phyloP scores from a whole-genome alignment of 2,329 filamentous ascomycete genomes.

The Neofusicoccum sp. region DNA sequence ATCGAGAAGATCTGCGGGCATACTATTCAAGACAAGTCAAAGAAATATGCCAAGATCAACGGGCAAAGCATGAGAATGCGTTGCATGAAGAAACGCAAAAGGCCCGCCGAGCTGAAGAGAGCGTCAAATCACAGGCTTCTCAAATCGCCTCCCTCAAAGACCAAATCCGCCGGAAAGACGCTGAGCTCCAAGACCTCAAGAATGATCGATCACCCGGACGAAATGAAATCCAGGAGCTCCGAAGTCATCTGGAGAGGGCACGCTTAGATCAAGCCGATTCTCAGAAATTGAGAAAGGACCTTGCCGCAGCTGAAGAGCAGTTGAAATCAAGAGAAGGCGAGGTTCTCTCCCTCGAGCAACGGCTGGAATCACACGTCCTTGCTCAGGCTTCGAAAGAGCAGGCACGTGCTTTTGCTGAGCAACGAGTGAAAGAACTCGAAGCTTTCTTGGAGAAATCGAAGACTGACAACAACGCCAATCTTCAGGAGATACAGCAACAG shows the following conservation, averaged over 20 bases:
- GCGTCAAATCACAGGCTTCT: not conserved
- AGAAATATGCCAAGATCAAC: not conserved
- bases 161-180: not conserved
- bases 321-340: not conserved
- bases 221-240: not conserved
- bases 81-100: not conserved
- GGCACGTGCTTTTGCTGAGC: not conserved
- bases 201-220: no score
- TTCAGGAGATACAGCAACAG: not conserved
- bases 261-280: not conserved
- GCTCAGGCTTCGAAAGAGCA: not conserved
- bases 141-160: constrained; percentile 2
- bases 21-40: not conserved
- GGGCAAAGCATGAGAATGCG: not conserved
- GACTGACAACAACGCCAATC: not conserved
- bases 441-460: not conserved
- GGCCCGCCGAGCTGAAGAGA: not conserved
- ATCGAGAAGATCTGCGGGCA: not conserved
- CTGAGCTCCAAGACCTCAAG: not conserved
- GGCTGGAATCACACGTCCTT: not conserved
- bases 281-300: not conserved
- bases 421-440: not conserved
- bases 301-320: not conserved
- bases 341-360: not conserved
- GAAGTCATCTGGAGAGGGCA: not conserved